These are phyloP conservation scores for Helotiales sp. DNA, from an alignment of 2,329 filamentous ascomycete genomes.

Conservation along the genomic window DNA sequence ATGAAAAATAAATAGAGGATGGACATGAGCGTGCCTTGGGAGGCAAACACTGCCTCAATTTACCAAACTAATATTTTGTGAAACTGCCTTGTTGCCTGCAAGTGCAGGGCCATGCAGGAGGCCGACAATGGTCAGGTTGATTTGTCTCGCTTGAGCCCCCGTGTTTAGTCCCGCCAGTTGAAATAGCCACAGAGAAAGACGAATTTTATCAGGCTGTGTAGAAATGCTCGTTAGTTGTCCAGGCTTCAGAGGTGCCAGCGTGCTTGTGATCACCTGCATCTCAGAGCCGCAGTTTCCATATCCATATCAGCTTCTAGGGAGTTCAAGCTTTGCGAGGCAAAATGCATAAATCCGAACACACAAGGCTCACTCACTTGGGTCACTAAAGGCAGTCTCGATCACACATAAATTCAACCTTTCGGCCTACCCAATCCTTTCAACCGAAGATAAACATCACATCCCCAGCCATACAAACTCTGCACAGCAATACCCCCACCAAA, in stretches of 20 bases:
- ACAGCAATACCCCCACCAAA: conserved; percentile 94
- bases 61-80: background rate
- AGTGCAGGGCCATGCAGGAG: background rate
- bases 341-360: too few species aligned
- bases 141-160: conserved; percentile 4
- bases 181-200: too few species aligned
- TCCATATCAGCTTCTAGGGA: too few species aligned
- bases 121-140: background rate
- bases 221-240: too few species aligned
- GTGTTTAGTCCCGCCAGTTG: background rate
- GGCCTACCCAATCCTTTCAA: conserved; percentile 47
- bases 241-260: too few species aligned
- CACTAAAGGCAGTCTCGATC: too few species aligned
- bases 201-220: too few species aligned
- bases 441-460: conserved; percentile 67
- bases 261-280: too few species aligned
- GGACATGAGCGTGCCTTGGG: background rate
- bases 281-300: too few species aligned
- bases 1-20: background rate
- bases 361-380: too few species aligned
- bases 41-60: conserved; percentile 6
- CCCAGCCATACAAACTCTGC: conserved; percentile 97
- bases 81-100: background rate
- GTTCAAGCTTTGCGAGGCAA: too few species aligned
- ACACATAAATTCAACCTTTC: conserved; percentile 28